Conservation (phyloP, 179 eudicot species). For the Beta lomatogona region DNA sequence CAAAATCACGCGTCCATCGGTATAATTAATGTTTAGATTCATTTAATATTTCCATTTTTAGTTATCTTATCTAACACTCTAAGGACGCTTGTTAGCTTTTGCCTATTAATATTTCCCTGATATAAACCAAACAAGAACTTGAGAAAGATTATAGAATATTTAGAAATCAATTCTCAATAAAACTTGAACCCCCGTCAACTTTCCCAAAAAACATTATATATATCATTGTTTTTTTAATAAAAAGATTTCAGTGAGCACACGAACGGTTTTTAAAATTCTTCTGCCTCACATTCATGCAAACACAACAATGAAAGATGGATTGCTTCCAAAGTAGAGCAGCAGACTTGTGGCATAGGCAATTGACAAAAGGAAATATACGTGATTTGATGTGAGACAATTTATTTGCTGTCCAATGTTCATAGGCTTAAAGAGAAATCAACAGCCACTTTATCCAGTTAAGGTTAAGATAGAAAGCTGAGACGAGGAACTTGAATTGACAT, state of each 20-base stretch:
- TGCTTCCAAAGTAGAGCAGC: slow-evolving; percentile 7
- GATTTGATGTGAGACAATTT: slow-evolving; percentile 20
- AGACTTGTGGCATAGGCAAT: slow-evolving; percentile 1
- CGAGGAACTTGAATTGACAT: slow-evolving; percentile 23
- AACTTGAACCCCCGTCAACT: too few species aligned
- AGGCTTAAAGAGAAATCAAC: slow-evolving; percentile 1
- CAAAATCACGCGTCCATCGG: too few species aligned
- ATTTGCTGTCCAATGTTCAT: background rate
- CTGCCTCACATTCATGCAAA: slow-evolving; percentile 6
- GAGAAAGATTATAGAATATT: too few species aligned
- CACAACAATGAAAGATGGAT: slow-evolving; percentile 10
- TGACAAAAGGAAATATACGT: slow-evolving; percentile 13
- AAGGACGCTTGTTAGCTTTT: too few species aligned
- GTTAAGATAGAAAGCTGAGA: slow-evolving; percentile 15
- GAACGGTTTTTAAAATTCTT: background rate
- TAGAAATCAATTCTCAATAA: too few species aligned
- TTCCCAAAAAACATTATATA: too few species aligned
- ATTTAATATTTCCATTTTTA: too few species aligned
- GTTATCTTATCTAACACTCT: too few species aligned
- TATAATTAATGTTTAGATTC: too few species aligned
- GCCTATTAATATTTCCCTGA: too few species aligned
- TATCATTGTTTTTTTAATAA: too few species aligned
- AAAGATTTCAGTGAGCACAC: background rate
- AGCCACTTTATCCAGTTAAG: slow-evolving; percentile 20
- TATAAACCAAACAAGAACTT: too few species aligned